Base-by-base conservation (phyloP, 495 filamentous ascomycete genomes). In the Penicillium arizonense region DNA sequence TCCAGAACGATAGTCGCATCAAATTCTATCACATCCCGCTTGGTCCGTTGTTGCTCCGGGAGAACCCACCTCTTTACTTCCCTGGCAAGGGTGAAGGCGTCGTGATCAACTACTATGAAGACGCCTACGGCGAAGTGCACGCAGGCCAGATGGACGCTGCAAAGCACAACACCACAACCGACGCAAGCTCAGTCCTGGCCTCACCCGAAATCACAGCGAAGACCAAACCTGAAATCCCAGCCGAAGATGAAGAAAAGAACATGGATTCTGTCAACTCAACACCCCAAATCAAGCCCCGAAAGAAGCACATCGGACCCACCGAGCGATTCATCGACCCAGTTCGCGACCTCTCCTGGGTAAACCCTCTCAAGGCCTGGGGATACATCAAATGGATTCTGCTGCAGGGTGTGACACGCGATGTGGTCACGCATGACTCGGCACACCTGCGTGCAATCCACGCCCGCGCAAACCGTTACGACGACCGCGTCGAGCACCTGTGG, bases 401-500 rank as follows among this genome's bases (percentile, higher is more conserved):
- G 41, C 80, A 78, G 47, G 85, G 85, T 50, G 78, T 87, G 50
- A 82, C 82, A 44, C 65, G 77, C 45, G 85, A 87, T 44, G 77
- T 85, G 28, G 63, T 87, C 55, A 69, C 75, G 35, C 73, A 77
- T 50, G 57, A 67, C 42, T 74, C 70, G 6, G 53, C 65, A 3
- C 61, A 76, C 47, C 64, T 87, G 52, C 71, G 76, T 16, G 76
- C 80, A 38, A 76, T 82, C 39, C 80, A 85, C 59, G 82, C 84
- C 43, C 79, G 78, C 24, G 85, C 82, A 21, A 69, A 72, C 47
- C 79, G 84, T 48, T 89, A 83, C 68, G 82, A 87, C 68, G 87
- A 89, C 73, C 77, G 80, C 56, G 81, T 84, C 65, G 87, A 89
- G 65, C 83, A 88, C 66, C 75, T 81, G 14, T 89, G 82, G 70